phyloP scores from a whole-genome alignment of 768 basidiomycete species.

The Podaxis pistillaris region DNA sequence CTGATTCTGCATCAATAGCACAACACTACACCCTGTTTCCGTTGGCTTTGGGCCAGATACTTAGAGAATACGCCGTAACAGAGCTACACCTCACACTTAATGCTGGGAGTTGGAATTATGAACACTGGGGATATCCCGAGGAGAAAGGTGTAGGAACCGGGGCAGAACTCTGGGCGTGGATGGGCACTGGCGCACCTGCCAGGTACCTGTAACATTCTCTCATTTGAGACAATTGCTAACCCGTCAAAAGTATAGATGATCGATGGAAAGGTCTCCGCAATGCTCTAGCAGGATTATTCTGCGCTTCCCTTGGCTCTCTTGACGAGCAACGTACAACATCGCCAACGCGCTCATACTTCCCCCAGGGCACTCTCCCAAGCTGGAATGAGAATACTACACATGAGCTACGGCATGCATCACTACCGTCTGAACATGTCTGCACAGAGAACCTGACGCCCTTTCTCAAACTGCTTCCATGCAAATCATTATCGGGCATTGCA shows the following conservation, averaged over 20 bases:
- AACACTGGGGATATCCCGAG: constrained; percentile 78
- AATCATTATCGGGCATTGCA: constrained; percentile 83
- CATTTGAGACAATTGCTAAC: constrained; percentile 2
- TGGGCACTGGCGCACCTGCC: constrained; percentile 59
- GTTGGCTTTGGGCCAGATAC: constrained; percentile 80
- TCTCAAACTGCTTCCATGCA: constrained; percentile 91
- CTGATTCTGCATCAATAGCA: constrained; percentile 36
- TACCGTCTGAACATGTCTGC: constrained; percentile 88
- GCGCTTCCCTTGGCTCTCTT: constrained; percentile 82
- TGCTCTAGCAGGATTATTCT: constrained; percentile 90
- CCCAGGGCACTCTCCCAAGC: constrained; percentile 54
- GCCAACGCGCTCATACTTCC: constrained; percentile 57
- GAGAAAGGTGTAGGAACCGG: constrained; percentile 78
- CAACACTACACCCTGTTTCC: constrained; percentile 91
- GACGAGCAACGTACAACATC: constrained; percentile 76
- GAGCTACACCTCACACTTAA: constrained; percentile 90
- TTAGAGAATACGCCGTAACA: constrained; percentile 81
- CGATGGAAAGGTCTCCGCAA: constrained; percentile 88
- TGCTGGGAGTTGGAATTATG: constrained; percentile 90
- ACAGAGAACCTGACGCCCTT: constrained; percentile 98
- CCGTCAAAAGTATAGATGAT: constrained; percentile 54
- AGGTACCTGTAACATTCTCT: constrained; percentile 36
- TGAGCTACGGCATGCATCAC: constrained; percentile 69
- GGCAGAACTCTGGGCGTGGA: constrained; percentile 91
- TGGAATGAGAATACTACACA: constrained; percentile 41